A percentile compares a stretch with the other conserved stretches of the same genome.
These are phyloP conservation scores for Leccinum imitatum DNA, from an alignment of 768 basidiomycete species.

Conservation along the genomic window DNA sequence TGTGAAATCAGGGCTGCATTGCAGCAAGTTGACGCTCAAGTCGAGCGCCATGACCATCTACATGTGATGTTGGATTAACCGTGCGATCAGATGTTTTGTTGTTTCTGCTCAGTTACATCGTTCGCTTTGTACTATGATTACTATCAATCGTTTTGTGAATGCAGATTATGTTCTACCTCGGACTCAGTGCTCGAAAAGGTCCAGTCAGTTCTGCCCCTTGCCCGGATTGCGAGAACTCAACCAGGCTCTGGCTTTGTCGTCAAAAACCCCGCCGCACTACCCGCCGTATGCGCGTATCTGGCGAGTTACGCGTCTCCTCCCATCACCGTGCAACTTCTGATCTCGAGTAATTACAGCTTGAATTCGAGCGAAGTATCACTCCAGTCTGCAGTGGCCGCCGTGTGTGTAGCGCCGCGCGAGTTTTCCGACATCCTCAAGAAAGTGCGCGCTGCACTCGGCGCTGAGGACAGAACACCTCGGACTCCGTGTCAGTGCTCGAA, in stretches of 20 bases:
- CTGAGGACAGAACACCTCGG: slow-evolving; percentile 4
- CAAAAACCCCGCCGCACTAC: slow-evolving; percentile 24
- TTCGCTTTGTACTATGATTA: too few relatives aligned
- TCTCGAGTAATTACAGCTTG: slow-evolving; percentile 12
- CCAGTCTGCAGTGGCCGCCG: slow-evolving; percentile 24
- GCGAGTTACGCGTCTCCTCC: slow-evolving; percentile 24
- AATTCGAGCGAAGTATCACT: slow-evolving; percentile 31
- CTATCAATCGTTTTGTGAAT: too few relatives aligned
- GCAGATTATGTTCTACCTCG: not conserved
- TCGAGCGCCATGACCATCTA: too few relatives aligned
- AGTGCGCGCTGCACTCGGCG: slow-evolving; percentile 18
- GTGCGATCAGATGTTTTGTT: too few relatives aligned
- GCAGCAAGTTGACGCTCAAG: too few relatives aligned
- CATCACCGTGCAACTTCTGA: not conserved
- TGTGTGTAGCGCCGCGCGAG: slow-evolving; percentile 23
- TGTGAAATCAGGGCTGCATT: too few relatives aligned
- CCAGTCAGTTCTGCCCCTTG: slow-evolving; percentile 21
- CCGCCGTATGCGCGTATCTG: slow-evolving; percentile 32
- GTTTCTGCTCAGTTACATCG: too few relatives aligned
- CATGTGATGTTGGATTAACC: too few relatives aligned
- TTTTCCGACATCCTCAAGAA: slow-evolving; percentile 27
- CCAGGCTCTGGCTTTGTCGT: slow-evolving; percentile 29
- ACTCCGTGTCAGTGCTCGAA: slow-evolving; percentile 14
- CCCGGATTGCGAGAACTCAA: slow-evolving; percentile 22
- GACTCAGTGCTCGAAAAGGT: slow-evolving; percentile 25